Percentiles rank a stretch among this genome's conserved stretches.
phyloP scores from a whole-genome alignment of 1,284 basidiomycete species.

The Pterula multifida region DNA sequence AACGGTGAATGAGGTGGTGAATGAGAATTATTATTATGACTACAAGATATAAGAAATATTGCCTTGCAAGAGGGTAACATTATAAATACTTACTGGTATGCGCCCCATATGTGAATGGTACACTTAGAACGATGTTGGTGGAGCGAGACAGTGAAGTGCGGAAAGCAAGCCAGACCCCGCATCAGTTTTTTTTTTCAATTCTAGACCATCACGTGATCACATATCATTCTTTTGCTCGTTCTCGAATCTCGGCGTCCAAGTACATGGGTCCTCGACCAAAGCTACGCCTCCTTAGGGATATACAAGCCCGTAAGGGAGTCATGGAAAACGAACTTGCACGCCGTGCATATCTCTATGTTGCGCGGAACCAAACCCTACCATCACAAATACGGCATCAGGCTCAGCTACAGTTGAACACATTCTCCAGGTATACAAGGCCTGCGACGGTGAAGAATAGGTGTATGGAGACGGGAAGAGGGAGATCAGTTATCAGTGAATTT shows the following conservation, averaged over 20 bases:
- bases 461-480: slow-evolving; percentile 69
- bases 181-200: not conserved
- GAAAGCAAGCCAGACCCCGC: not conserved
- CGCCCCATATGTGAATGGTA: not conserved
- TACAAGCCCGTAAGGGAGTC: slow-evolving; percentile 63
- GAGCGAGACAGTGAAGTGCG: not conserved
- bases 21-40: no score
- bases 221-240: not conserved
- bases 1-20: no score
- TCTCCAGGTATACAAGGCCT: slow-evolving; percentile 73
- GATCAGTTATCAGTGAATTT: slow-evolving; percentile 84
- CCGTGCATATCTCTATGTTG: slow-evolving; percentile 82
- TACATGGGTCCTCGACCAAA: not conserved
- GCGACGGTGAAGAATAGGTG: slow-evolving; percentile 85
- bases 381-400: slow-evolving; percentile 87
- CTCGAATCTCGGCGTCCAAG: not conserved
- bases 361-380: slow-evolving; percentile 77
- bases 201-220: not conserved
- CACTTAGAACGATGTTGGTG: not conserved
- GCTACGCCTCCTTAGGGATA: slow-evolving; percentile 60
- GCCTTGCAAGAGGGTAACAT: no score
- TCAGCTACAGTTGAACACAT: slow-evolving; percentile 88
- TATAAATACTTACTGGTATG: not conserved
- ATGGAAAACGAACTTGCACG: slow-evolving; percentile 69
- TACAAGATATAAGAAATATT: no score